Percentiles rank a stretch among this genome's conserved stretches.
phyloP scores from a whole-genome alignment of 768 basidiomycete species.

The Lactifluus echinatus region DNA sequence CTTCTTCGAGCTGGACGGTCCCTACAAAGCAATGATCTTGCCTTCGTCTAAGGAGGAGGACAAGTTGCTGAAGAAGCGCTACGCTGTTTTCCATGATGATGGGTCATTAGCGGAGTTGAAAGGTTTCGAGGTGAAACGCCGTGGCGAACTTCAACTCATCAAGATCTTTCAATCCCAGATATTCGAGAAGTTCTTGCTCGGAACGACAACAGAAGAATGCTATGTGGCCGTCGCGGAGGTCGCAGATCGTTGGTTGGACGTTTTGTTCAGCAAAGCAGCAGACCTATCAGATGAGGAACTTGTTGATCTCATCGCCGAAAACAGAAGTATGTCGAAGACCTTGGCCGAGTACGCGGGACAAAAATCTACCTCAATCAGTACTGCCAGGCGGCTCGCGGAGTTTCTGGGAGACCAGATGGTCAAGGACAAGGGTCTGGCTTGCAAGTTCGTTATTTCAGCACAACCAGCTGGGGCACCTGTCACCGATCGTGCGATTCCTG shows the following conservation, averaged over 20 bases:
- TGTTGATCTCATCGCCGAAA: constrained; percentile 97
- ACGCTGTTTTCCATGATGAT: constrained; percentile 98
- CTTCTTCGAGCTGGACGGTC: constrained; percentile 98
- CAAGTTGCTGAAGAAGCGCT: constrained; percentile 95
- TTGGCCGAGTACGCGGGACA: constrained; percentile 93
- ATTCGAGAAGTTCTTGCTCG: constrained; percentile 95
- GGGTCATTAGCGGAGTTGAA: constrained; percentile 97
- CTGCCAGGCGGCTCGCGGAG: constrained; percentile 89
- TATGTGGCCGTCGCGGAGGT: constrained; percentile 89
- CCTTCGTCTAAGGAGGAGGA: constrained; percentile 99
- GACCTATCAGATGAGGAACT: constrained; percentile 84
- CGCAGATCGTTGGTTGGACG: constrained; percentile 96
- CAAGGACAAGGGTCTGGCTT: constrained; percentile 97
- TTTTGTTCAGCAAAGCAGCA: constrained; percentile 82
- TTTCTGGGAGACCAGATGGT: constrained; percentile 99
- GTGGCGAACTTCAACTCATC: constrained; percentile 96
- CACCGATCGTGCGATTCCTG: constrained; percentile 92
- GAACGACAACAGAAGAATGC: constrained; percentile 89
- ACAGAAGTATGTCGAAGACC: constrained; percentile 95
- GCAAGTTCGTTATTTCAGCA: constrained; percentile 97
- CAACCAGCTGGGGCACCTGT: constrained; percentile 90
- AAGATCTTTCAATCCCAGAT: constrained; percentile 99
- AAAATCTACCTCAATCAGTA: constrained; percentile 97
- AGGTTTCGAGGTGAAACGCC: constrained; percentile 97
- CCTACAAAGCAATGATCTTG: constrained; percentile 98